Conservation (phyloP, 106 monocot genomes). For the Hemerocallis citrina region DNA sequence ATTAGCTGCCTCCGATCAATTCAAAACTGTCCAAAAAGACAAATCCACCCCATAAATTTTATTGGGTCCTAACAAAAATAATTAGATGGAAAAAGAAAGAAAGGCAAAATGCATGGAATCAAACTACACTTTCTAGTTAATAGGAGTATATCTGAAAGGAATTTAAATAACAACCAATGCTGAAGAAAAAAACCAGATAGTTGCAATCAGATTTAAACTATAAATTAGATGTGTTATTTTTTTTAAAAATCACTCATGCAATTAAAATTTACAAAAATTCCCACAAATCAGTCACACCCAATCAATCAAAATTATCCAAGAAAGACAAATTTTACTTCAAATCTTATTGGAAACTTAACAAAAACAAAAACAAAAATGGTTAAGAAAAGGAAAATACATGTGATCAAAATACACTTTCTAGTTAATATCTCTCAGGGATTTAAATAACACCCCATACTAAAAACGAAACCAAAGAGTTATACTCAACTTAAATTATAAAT, state of each 20-base stretch:
- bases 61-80: not conserved
- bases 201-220: not conserved
- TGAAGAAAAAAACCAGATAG: not conserved
- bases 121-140: no score
- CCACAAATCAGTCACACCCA: no score
- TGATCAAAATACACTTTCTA: not conserved
- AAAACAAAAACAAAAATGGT: not conserved
- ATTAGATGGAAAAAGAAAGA: not conserved
- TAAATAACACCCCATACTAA: not conserved
- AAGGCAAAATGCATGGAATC: not conserved
- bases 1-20: not conserved
- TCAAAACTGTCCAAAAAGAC: no score
- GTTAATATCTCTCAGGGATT: not conserved
- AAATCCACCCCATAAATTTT: not conserved
- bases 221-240: not conserved
- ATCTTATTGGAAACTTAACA: not conserved
- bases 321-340: not conserved
- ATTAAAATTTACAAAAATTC: no score
- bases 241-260: not conserved
- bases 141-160: not conserved
- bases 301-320: not conserved
- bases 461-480: not conserved
- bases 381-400: not conserved
- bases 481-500: not conserved
- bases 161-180: not conserved